Percentiles rank a stretch among this genome's conserved stretches.
These are phyloP conservation scores for Fusarium agapanthi DNA, from an alignment of 2,329 filamentous ascomycete genomes.

Conservation along the genomic window DNA sequence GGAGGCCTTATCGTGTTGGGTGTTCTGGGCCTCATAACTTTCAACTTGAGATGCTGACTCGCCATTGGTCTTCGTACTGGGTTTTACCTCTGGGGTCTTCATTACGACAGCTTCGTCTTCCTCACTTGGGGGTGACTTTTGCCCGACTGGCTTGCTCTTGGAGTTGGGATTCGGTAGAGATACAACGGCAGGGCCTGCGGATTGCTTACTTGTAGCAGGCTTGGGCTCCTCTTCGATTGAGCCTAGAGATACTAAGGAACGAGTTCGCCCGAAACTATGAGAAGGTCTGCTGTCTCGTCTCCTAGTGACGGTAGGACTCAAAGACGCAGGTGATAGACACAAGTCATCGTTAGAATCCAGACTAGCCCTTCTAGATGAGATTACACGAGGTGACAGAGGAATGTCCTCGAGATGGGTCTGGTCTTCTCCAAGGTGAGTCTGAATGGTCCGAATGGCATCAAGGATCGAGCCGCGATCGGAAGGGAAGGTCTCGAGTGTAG, in stretches of 20 bases:
- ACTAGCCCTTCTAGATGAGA: conserved; percentile 46
- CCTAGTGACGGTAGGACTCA: conserved; percentile 47
- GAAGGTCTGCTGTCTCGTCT: conserved; percentile 47
- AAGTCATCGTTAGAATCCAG: conserved; percentile 51
- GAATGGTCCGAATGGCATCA: conserved; percentile 56
- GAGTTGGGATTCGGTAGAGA: conserved; percentile 38
- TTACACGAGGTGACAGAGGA: conserved; percentile 49
- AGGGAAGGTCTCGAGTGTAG: conserved; percentile 59
- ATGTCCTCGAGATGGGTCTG: conserved; percentile 48
- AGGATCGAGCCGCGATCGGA: conserved; percentile 56
- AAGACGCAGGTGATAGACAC: conserved; percentile 45
- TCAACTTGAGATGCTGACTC: conserved; percentile 22
- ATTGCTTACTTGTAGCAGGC: conserved; percentile 12
- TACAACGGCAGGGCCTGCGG: conserved; percentile 25
- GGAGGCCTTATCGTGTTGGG: not conserved
- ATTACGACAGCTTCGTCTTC: conserved; percentile 55
- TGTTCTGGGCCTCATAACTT: conserved; percentile 17
- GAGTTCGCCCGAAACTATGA: conserved; percentile 47
- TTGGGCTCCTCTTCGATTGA: conserved; percentile 58
- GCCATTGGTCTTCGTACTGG: conserved; percentile 20
- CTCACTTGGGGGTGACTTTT: conserved; percentile 44
- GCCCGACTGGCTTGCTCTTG: conserved; percentile 20
- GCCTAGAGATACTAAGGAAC: conserved; percentile 53
- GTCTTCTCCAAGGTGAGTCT: conserved; percentile 54
- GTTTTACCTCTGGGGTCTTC: conserved; percentile 36